Base-by-base conservation (phyloP, 441 rosid species). In the Gossypium aridum region DNA sequence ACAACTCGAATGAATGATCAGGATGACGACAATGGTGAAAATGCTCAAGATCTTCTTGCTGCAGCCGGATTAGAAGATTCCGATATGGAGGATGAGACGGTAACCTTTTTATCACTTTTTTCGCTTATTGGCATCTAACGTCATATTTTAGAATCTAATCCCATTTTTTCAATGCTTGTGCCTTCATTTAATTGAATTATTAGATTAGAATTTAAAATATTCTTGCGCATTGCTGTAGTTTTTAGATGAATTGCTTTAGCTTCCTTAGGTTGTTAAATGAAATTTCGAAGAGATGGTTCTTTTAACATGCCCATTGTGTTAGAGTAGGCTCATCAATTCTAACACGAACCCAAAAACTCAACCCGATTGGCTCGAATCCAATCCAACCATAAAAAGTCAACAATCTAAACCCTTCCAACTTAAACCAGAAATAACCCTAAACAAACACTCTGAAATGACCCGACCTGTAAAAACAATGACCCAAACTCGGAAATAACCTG, bases 21-120 rank as follows among this genome's bases (percentile, higher is more conserved):
- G 31, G 90, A 82, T 60, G 92, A 85, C 4, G 87, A 84, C 57
- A 85, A 71, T 20, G 97, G 85, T 77, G 97, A 87, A 76, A 83
- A 91, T 79, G 90, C 96, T 72, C 94, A 91, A 79, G 93, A 89
- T 76, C 85, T 79, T 79, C 97, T 92, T 66, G 96, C 94, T 70
- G 98, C 99, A 51, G 98, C 99, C 6, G 98, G 98, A 39, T 96
- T 96, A 45, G 97, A 93, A 87, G 99, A 96, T 82, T 91, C 94
- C 63, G 98, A 94, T 78, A 89, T 85, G 67, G 97, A 92, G 74
- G 95, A 90, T 86, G 97, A 80, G 80, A 83, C 75, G 71, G 83
- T 83, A 76, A 75, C 78, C 43, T 17, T 47, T 59, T 56, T 45
- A 34, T 13, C 12, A 39, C 12, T 39, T 8, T 39, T 61, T 47